These are phyloP conservation scores for Speleostelium caveatum DNA, from an alignment of 78 protist species.

Conservation along the genomic window DNA sequence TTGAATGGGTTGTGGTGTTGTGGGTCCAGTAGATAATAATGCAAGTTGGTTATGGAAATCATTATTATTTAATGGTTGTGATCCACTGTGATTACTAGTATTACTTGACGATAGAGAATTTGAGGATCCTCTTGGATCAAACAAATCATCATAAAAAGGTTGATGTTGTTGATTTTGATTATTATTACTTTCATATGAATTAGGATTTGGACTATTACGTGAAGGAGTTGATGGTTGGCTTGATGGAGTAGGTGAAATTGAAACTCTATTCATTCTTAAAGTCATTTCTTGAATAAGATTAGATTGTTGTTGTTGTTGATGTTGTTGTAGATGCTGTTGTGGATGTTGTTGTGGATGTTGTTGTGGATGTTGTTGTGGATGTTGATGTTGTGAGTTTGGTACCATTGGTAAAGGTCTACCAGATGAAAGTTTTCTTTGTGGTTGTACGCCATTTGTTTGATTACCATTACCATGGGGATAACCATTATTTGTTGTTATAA, in stretches of 20 bases:
- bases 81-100: not conserved
- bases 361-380: not conserved
- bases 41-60: no score
- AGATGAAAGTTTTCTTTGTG: constrained; percentile 23
- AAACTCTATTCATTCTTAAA: not conserved
- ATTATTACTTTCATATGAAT: not conserved
- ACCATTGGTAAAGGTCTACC: constrained; percentile 26
- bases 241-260: no score
- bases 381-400: constrained; percentile 16
- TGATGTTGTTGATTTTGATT: not conserved
- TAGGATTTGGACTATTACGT: not conserved
- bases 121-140: not conserved
- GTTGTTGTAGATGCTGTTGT: not conserved
- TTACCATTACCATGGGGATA: not conserved
- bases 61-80: not conserved
- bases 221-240: no score
- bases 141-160: not conserved
- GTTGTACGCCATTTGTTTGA: not conserved
- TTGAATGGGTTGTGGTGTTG: no score
- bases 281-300: not conserved
- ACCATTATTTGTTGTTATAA: no score
- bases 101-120: not conserved
- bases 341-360: no score
- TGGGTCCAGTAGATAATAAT: no score
- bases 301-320: not conserved